Evolutionary conservation across 306 rosid species (phyloP).

Genomic region (Cicer cuneatum): DNA sequence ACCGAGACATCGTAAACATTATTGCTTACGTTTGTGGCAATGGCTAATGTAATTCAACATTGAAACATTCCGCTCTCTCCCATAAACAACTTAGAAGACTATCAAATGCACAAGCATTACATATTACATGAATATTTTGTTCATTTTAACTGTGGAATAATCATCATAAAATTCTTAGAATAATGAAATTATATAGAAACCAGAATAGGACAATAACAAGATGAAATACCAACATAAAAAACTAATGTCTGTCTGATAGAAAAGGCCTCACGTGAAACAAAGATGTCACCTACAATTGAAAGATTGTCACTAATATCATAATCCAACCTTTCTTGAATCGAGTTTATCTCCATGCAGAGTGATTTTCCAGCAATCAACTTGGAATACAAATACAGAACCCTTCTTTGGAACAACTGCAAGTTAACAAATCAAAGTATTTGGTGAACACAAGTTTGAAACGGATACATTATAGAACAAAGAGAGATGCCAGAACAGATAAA

Average conservation of each 20-base stretch:
- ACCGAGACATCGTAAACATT: no score
- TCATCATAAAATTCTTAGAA: not conserved
- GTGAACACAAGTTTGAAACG: conserved; percentile 17
- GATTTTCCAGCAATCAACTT: conserved; percentile 82
- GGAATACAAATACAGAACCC: conserved; percentile 69
- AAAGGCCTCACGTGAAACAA: not conserved
- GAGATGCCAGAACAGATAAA: conserved; percentile 12
- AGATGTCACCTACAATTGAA: conserved; percentile 38
- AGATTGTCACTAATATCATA: conserved; percentile 40
- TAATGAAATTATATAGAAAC: conserved; percentile 9
- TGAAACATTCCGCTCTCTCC: not conserved
- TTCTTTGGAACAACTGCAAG: conserved; percentile 85
- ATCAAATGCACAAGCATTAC: not conserved
- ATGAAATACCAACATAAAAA: conserved; percentile 6
- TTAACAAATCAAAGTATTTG: conserved; percentile 39
- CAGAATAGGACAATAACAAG: not conserved
- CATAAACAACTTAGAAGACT: not conserved
- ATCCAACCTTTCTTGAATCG: conserved; percentile 63
- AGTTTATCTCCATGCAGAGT: conserved; percentile 85
- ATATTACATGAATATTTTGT: conserved; percentile 7
- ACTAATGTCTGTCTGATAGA: not conserved
- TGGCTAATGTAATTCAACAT: not conserved
- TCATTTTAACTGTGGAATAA: conserved; percentile 13
- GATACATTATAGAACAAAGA: conserved; percentile 4
- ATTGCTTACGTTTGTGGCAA: not conserved